Evolutionary conservation across 768 basidiomycete species (phyloP), one percentile per base, ranked within the genome.

Genomic region (Tylopilus felleus): DNA sequence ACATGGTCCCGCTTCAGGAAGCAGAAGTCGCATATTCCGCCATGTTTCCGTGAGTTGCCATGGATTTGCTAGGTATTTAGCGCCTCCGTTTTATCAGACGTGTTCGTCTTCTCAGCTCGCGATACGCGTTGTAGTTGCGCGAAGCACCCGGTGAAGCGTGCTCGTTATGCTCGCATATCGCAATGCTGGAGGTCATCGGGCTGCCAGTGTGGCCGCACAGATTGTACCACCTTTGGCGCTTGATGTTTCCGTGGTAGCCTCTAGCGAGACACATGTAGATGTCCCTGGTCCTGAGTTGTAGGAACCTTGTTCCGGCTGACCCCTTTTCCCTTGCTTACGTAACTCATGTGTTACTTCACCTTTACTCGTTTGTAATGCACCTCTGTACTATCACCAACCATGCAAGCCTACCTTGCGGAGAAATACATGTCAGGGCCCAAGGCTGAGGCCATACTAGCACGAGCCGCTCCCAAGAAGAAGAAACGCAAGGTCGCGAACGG

Each of bases 401-500:
- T 95, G 75, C 86, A 93, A 68, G 77, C 90, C 22, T 95, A 95
- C 68, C 80, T 95, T 17, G 92, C 92, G 0, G 81, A 86, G 59
- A 92, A 90, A 58, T 98, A 98, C 75, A 96, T 98, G 94, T 86
- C 93, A 6, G 96, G 96, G 1, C 84, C 92, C 0, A 98, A 98
- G 65, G 93, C 95, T 2, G 96, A 98, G 61, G 94, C 93, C 7
- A 98, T 98, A 58, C 78, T 98, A 8, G 77, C 93, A 4, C 82
- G 83, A 42, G 69, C 80, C 0, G 76, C 73, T 2, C 73, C 75
- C 1, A 79, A 78, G 67, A 92, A 90, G 78, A 71, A 68, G 56
- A 92, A 89, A 72, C 80, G 84, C 49, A 89, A 87, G 70, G 77
- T 70, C 13, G 67, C 65, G 9, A 60, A 60, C 21, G 54, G 60